phyloP scores from a whole-genome alignment of 192 early-diverging fungal species.

The Coemansia sp. region DNA sequence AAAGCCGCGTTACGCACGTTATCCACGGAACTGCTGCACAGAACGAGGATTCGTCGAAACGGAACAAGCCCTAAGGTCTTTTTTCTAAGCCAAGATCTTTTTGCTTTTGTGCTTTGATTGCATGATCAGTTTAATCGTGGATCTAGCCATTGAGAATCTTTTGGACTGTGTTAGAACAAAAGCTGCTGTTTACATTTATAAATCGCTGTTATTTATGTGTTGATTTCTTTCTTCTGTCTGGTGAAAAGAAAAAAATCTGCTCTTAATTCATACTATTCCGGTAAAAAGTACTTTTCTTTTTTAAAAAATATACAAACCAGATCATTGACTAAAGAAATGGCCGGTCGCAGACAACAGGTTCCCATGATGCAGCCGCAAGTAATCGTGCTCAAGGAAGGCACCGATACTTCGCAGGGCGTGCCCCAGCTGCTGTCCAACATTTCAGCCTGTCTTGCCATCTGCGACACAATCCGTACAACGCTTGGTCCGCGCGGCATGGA shows the following conservation, averaged over 20 bases:
- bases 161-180: neutral
- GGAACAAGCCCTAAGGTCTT: neutral
- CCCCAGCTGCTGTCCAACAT: slow-evolving; percentile 98
- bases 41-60: slow-evolving; percentile 7
- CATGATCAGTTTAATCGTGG: neutral
- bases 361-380: slow-evolving; percentile 92
- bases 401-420: slow-evolving; percentile 96
- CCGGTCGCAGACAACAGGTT: slow-evolving; percentile 40
- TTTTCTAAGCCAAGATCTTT: neutral
- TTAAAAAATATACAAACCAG: neutral
- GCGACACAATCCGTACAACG: slow-evolving; percentile 94
- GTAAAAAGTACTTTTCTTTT: neutral
- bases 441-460: slow-evolving; percentile 90
- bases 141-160: neutral
- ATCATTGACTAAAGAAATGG: slow-evolving; percentile 26
- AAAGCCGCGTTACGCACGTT: slow-evolving; percentile 37
- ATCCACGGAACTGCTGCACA: slow-evolving; percentile 19
- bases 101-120: neutral
- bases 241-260: too few species aligned
- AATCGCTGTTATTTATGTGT: too few species aligned
- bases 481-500: slow-evolving; percentile 99
- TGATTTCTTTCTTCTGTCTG: neutral
- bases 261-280: too few species aligned
- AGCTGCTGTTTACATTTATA: neutral
- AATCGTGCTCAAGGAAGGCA: slow-evolving; percentile 98